phyloP scores from a whole-genome alignment of 2,329 filamentous ascomycete genomes.

The Cordyceps pruinosa region DNA sequence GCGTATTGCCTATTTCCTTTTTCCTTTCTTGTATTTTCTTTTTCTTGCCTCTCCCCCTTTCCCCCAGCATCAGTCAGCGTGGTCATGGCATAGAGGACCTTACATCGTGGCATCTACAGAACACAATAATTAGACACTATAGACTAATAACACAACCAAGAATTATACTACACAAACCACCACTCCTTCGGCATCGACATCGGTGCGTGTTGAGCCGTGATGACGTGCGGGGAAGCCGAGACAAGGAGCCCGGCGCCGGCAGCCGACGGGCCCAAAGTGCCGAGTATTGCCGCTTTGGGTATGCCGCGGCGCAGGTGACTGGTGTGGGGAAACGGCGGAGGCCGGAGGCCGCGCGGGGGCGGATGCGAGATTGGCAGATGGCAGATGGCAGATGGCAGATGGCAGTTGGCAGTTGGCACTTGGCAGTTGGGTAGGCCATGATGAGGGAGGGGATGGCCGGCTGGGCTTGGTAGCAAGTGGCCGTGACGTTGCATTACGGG shows the following conservation, averaged over 20 bases:
- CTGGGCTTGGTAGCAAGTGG: too few species aligned
- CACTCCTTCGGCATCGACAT: background rate
- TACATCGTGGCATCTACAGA: background rate
- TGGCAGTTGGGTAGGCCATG: too few species aligned
- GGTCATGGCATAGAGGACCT: background rate
- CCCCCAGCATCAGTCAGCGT: background rate
- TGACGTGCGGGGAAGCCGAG: slow-evolving; percentile 3
- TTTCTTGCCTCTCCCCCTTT: background rate
- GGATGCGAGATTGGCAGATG: background rate
- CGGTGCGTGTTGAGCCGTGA: background rate
- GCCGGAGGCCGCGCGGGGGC: background rate
- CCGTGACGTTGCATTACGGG: too few species aligned
- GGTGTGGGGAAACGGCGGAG: background rate
- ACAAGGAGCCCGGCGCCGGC: too few species aligned
- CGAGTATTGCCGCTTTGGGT: background rate
- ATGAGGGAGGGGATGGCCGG: too few species aligned
- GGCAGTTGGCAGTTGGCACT: too few species aligned
- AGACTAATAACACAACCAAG: background rate
- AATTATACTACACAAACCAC: background rate
- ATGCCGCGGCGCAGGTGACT: background rate
- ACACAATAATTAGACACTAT: background rate
- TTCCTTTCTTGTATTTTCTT: background rate
- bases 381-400: background rate
- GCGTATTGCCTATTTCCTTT: background rate
- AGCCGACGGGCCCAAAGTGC: background rate